phyloP scores from a whole-genome alignment of 2,329 filamentous ascomycete genomes.

The Aspergillus neotritici region DNA sequence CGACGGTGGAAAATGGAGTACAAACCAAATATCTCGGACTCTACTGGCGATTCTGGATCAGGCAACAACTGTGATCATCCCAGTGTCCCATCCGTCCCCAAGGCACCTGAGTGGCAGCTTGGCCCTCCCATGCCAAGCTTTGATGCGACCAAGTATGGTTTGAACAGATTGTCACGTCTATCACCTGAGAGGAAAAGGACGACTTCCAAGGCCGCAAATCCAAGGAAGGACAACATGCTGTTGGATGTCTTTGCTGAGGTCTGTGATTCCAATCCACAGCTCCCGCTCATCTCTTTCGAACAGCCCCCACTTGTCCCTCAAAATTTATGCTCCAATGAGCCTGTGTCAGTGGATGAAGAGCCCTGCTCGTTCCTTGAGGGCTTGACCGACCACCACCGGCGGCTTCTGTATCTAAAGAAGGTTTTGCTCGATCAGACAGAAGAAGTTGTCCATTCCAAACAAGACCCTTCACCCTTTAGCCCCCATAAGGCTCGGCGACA shows the following conservation, averaged over 20 bases:
- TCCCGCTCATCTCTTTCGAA: constrained; percentile 8
- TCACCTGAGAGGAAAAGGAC: neutral
- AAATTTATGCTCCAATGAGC: neutral
- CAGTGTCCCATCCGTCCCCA: too few species aligned
- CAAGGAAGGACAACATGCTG: constrained; percentile 5
- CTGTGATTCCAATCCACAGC: neutral
- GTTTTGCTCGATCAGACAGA: neutral
- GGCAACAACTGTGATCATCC: too few species aligned
- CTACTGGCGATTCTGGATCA: too few species aligned
- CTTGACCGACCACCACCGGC: too few species aligned
- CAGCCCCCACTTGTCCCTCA: constrained; percentile 18
- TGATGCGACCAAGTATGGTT: constrained; percentile 15
- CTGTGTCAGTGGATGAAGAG: too few species aligned
- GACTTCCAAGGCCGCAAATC: neutral
- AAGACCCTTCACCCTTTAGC: neutral
- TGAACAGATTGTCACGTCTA: constrained; percentile 1
- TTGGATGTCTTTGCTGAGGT: constrained; percentile 9
- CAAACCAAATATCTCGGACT: neutral
- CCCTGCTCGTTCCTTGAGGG: too few species aligned
- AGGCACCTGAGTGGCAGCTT: constrained; percentile 1
- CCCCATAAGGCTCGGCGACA: neutral
- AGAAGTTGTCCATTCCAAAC: neutral
- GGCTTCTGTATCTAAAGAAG: constrained; percentile 1
- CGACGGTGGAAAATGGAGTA: constrained; percentile 18
- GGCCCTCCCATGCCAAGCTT: constrained; percentile 6